phyloP scores from a whole-genome alignment of 371 early-diverging fungal species.

The Globomyces sp. region DNA sequence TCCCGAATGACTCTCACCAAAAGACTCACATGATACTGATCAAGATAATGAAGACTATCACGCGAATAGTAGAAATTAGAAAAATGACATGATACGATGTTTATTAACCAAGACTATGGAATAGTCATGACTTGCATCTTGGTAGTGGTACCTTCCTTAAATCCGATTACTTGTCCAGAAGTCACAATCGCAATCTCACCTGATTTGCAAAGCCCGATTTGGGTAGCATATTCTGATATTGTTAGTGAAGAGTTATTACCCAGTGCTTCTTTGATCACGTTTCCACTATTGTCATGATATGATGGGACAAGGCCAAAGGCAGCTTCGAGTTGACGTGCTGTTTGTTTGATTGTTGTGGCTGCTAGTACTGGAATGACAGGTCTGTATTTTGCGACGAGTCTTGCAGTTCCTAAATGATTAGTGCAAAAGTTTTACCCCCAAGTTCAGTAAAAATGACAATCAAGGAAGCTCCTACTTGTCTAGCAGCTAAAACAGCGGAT shows the following conservation, averaged over 20 bases:
- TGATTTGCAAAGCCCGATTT: conserved; percentile 44
- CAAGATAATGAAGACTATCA: too few species aligned
- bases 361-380: conserved; percentile 90
- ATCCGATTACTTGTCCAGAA: conserved; percentile 51
- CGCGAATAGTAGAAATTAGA: too few species aligned
- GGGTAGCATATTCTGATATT: conserved; percentile 35
- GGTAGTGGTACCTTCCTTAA: conserved; percentile 53
- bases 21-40: too few species aligned
- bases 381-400: conserved; percentile 92
- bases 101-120: conserved; percentile 12
- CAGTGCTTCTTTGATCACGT: conserved; percentile 37
- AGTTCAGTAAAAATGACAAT: conserved; percentile 73
- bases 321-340: conserved; percentile 86
- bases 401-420: conserved; percentile 70
- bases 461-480: conserved; percentile 82
- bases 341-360: conserved; percentile 78
- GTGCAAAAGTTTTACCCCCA: conserved; percentile 58
- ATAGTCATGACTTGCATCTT: conserved; percentile 46
- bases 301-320: conserved; percentile 92
- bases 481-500: conserved; percentile 87
- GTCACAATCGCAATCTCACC: conserved; percentile 56
- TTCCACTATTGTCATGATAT: conserved; percentile 59
- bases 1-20: too few species aligned
- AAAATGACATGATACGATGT: too few species aligned
- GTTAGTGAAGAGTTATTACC: conserved; percentile 37